These are phyloP conservation scores for Phytopythium cucurbitacearum DNA, from an alignment of 352 stramenopile species.

Conservation along the genomic window DNA sequence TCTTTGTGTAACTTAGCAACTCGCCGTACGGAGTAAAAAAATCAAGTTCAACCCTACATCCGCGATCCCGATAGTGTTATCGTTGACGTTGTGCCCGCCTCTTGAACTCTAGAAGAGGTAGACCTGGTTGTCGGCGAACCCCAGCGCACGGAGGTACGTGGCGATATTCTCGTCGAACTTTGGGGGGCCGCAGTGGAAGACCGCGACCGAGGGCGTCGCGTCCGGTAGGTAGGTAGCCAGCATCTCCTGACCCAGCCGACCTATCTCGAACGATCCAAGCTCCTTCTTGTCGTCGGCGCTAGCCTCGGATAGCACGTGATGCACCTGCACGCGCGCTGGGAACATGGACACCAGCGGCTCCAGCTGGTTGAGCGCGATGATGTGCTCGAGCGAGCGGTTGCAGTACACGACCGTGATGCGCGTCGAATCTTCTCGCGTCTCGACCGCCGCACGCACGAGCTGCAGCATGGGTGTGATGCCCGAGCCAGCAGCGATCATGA, in stretches of 20 bases:
- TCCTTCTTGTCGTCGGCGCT: conserved; percentile 38
- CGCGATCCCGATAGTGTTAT: not conserved
- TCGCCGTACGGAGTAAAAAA: too few relatives aligned
- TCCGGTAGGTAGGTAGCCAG: conserved; percentile 47
- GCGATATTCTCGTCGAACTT: conserved; percentile 65
- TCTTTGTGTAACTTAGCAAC: too few relatives aligned
- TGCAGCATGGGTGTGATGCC: conserved; percentile 85
- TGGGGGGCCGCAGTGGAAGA: conserved; percentile 70
- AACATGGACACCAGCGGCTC: conserved; percentile 83
- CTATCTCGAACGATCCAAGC: conserved; percentile 45
- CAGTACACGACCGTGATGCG: conserved; percentile 74
- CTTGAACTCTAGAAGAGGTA: conserved; percentile 46
- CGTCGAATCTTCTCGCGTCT: conserved; percentile 45
- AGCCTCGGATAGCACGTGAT: conserved; percentile 58
- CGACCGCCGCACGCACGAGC: conserved; percentile 63
- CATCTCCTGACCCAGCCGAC: conserved; percentile 37
- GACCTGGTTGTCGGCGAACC: conserved; percentile 49
- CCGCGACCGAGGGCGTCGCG: conserved; percentile 31
- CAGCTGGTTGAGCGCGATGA: conserved; percentile 70
- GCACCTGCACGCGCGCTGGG: conserved; percentile 44
- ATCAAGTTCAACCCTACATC: too few relatives aligned
- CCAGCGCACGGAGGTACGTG: conserved; percentile 32
- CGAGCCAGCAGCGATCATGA: conserved; percentile 71
- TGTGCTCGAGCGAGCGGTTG: conserved; percentile 58
- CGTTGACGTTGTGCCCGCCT: too few relatives aligned